Conservation (phyloP, 352 stramenopile species). For the Phytophthora pisi region DNA sequence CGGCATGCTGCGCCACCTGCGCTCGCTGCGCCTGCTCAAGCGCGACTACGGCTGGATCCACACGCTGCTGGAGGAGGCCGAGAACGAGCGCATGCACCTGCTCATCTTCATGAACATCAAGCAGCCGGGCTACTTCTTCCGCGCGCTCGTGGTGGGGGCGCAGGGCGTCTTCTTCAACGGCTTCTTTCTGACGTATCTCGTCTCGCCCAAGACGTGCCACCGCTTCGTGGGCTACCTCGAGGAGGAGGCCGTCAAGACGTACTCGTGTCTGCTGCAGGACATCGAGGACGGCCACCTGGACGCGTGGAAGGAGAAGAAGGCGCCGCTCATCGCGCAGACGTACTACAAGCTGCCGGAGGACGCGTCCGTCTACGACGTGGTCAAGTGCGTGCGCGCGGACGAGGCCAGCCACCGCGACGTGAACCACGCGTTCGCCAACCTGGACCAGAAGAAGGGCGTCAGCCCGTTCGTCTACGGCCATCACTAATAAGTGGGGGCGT, state of each 20-base stretch:
- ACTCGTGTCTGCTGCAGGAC: slow-evolving; percentile 90
- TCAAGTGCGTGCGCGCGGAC: slow-evolving; percentile 89
- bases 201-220: slow-evolving; percentile 89
- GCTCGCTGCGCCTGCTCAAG: slow-evolving; percentile 79
- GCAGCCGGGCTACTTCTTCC: slow-evolving; percentile 80
- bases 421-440: slow-evolving; percentile 75
- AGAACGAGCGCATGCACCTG: slow-evolving; percentile 96
- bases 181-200: slow-evolving; percentile 88
- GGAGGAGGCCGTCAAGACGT: slow-evolving; percentile 92
- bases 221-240: slow-evolving; percentile 94
- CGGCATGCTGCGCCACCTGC: slow-evolving; percentile 80
- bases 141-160: slow-evolving; percentile 76
- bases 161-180: slow-evolving; percentile 89
- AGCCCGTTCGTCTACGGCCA: slow-evolving; percentile 36
- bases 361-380: slow-evolving; percentile 80
- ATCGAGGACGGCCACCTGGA: slow-evolving; percentile 87
- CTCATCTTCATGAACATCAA: slow-evolving; percentile 92
- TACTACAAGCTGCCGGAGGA: slow-evolving; percentile 86
- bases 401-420: slow-evolving; percentile 90
- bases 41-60: slow-evolving; percentile 93
- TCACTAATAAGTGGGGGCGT: no score
- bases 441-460: slow-evolving; percentile 52
- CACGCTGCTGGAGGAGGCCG: slow-evolving; percentile 93
- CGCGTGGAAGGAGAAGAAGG: slow-evolving; percentile 70
- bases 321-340: slow-evolving; percentile 76